Base-by-base conservation (phyloP, 2,329 filamentous ascomycete genomes). In the Xylaria sp. region DNA sequence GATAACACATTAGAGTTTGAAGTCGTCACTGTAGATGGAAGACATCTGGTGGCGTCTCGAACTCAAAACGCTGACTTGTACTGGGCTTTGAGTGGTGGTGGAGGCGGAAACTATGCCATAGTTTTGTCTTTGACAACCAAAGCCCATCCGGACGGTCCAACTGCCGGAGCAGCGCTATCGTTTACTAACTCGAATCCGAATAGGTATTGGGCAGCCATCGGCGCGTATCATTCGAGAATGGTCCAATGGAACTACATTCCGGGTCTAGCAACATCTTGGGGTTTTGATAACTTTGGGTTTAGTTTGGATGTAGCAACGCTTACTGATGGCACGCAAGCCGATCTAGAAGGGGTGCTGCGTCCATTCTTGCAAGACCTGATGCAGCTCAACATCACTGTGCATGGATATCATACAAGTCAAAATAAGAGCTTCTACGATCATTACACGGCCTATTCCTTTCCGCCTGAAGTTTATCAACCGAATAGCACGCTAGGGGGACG, bases 81-180 rank as follows among this genome's bases (percentile, higher is more conserved):
- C 37, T 50, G 51, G 57, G 57, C 57, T 2, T 17, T 60, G 31
- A 60, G 42, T n/a, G 57, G 57, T 7, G 21, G 58, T 14, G 58
- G 58, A 2, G 50, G 14, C 8, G 45, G 58, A 9, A 31, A 6
- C 12, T 61, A 45, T 14, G 58, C 43, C 0, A 21, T 61, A 23
- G 50, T 61, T 11, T 8, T 61, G 14, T 55, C 51, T 33, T 12
- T 40, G 25, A 61, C 58, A 8, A 51, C 35, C n/a, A 49, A 25
- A 11, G 43, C 45, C n/a, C 12, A 56, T 12, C 4, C 25, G 3
- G 58, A 61, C 43, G 51, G 58, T 3, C 82, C 6, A 80, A 78
- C 2, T 79, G 80, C 33, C 72, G 76, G 8, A 76, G 75, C 49
- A 80, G 75, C 9, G 15, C 17, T 62, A 7, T 14, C 47, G 1